Base-by-base conservation (phyloP, 202 grass and related monocot genomes). In the Dendrocalamus latiflorus region DNA sequence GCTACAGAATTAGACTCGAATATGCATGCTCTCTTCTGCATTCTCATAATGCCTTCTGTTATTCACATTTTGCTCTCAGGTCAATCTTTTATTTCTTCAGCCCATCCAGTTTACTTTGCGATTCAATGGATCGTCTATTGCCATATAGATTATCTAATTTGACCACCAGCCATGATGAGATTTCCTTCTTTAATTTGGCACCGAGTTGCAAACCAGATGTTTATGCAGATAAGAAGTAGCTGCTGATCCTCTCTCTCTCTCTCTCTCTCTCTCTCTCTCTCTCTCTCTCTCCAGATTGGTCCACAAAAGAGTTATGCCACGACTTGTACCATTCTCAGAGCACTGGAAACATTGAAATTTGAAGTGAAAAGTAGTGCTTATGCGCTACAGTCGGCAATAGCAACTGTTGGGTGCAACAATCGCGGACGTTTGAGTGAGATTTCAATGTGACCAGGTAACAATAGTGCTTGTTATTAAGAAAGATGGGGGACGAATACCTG, bases 401-500 rank as follows among this genome's bases (percentile, higher is more conserved):
- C n/a, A n/a, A 20, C 36, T 67, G 16, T 67, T 62, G n/a, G 37
- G 57, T 73, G 26, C 63, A 60, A 28, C 9, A 71, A 28, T 56
- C 28, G 8, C 49, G 7, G 0, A 56, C 47, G 53, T 42, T 54
- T 77, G 65, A 84, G 53, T 58, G 57, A 84, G 41, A 81, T 76
- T 75, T 84, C 75, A 43, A 61, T 53, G 58, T 74, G 83, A 86
- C 57, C 26, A 20, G 75, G 56, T 77, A 26, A 70, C 57, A 50
- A 39, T 14, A 9, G 63, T 42, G 48, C 68, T 68, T 6, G 45
- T 57, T 36, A 73, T 72, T 6, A 22, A 68, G 21, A 69, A n/a
- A 89, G 37, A 97, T 97, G 94, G 92, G 86, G 41, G 86, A 87
- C 17, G 90, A 88, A 68, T 84, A 86, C 81, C 51, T 87, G 39